Evolutionary conservation across 768 basidiomycete species (phyloP).

Genomic region (Leccinum disarticulatum): DNA sequence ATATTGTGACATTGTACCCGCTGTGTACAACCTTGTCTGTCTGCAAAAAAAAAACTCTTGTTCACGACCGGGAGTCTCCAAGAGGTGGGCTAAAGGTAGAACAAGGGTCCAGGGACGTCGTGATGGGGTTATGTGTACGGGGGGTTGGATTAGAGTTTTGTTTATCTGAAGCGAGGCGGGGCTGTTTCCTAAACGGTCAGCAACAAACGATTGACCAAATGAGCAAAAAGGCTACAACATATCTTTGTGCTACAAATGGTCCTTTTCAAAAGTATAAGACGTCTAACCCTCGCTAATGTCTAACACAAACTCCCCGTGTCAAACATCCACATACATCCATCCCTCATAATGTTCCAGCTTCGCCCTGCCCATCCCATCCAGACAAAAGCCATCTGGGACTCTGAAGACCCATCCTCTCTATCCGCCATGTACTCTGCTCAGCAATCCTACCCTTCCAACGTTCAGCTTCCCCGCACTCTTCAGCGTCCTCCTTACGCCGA

Average conservation of each 20-base stretch:
- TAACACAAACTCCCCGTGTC: conserved; percentile 16
- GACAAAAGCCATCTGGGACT: conserved; percentile 38
- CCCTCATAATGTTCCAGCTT: conserved; percentile 34
- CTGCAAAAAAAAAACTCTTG: conserved; percentile 8
- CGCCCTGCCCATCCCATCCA: conserved; percentile 36
- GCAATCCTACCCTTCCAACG: conserved; percentile 31
- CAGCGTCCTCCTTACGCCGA: conserved; percentile 59
- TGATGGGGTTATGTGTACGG: conserved; percentile 26
- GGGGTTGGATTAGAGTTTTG: conserved; percentile 16
- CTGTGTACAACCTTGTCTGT: conserved; percentile 15
- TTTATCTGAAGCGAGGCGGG: conserved; percentile 18
- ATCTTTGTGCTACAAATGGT: conserved; percentile 36
- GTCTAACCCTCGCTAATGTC: conserved; percentile 11
- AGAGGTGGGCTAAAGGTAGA: conserved; percentile 25
- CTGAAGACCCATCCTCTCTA: conserved; percentile 28
- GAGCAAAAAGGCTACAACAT: conserved; percentile 30
- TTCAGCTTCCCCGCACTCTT: conserved; percentile 74
- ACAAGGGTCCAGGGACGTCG: conserved; percentile 31
- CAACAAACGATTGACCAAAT: conserved; percentile 38
- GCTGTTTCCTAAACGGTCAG: conserved; percentile 30
- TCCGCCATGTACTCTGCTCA: conserved; percentile 32
- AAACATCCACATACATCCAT: conserved; percentile 18
- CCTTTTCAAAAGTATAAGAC: conserved; percentile 30
- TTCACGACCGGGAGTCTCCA: neutral
- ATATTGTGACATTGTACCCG: conserved; percentile 20